These are phyloP conservation scores for Cladochytrium replicatum DNA, from an alignment of 192 early-diverging fungal genomes.

Conservation along the genomic window DNA sequence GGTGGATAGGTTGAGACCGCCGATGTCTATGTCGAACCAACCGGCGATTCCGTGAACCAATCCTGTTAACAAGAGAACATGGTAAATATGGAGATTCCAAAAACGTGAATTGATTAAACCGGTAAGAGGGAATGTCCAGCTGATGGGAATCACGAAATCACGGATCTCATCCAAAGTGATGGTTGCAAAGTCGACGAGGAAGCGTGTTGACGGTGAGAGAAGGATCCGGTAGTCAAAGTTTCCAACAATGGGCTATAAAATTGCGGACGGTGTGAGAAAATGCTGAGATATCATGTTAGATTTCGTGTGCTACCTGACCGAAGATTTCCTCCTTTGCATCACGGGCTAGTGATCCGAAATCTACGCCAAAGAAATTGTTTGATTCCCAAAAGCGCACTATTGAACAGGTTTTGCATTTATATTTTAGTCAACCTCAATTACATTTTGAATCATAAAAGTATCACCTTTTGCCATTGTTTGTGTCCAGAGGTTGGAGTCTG, in stretches of 20 bases:
- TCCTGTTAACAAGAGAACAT: conserved; percentile 5
- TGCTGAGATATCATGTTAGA: neutral
- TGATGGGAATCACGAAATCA: conserved; percentile 77
- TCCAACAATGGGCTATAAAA: conserved; percentile 84
- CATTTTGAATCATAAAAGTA: conserved; percentile 22
- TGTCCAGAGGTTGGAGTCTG: conserved; percentile 64
- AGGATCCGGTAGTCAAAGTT: conserved; percentile 75
- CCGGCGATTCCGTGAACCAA: conserved; percentile 88
- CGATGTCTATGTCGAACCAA: conserved; percentile 91
- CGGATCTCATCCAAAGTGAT: conserved; percentile 66
- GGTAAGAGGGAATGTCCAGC: conserved; percentile 73
- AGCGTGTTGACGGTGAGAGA: conserved; percentile 46
- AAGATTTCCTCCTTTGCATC: conserved; percentile 87
- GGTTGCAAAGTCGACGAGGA: conserved; percentile 72
- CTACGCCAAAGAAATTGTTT: conserved; percentile 82
- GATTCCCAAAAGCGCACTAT: conserved; percentile 65
- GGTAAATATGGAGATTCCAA: too few relatives aligned
- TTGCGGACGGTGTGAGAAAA: conserved; percentile 4
- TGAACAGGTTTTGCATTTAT: neutral
- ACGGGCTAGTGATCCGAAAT: conserved; percentile 71
- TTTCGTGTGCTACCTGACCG: conserved; percentile 34
- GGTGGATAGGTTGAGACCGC: conserved; percentile 75
- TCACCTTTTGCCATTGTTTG: conserved; percentile 91
- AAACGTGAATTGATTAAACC: conserved; percentile 34
- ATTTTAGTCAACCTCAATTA: too few relatives aligned